phyloP scores from a whole-genome alignment of 331 rosid genomes.

The Erythrophleum ivorense region DNA sequence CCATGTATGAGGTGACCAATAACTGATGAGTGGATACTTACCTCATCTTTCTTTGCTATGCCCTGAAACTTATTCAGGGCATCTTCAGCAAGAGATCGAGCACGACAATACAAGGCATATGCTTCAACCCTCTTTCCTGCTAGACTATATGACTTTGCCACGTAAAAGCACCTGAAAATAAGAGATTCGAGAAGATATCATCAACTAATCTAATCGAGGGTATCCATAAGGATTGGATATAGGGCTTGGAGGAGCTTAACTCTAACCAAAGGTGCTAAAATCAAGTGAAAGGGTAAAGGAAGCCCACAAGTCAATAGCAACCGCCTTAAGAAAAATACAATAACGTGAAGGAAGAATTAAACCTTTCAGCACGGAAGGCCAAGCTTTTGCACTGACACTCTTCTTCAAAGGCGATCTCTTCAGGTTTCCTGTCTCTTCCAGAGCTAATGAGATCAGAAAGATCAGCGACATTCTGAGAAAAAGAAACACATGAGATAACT shows the following conservation, averaged over 20 bases:
- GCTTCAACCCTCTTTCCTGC: constrained; percentile 94
- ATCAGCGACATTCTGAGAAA: constrained; percentile 85
- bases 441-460: constrained; percentile 90
- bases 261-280: not conserved
- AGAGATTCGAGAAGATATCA: too few relatives aligned
- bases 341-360: constrained; percentile 34
- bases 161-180: constrained; percentile 82
- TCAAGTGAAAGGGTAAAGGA: not conserved
- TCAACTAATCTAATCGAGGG: too few relatives aligned
- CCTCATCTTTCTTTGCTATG: constrained; percentile 41
- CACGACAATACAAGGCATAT: constrained; percentile 70
- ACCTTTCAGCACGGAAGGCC: constrained; percentile 90
- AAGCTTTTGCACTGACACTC: constrained; percentile 70
- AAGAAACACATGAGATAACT: too few relatives aligned
- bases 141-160: constrained; percentile 83
- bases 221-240: constrained; percentile 9
- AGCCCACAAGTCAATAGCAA: constrained; percentile 7
- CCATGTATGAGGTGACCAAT: not conserved
- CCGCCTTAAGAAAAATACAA: constrained; percentile 15
- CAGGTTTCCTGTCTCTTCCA: constrained; percentile 77
- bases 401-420: constrained; percentile 69
- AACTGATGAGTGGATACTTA: constrained; percentile 12
- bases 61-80: constrained; percentile 41
- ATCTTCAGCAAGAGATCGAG: constrained; percentile 55
- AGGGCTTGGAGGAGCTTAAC: not conserved